Evolutionary conservation across 2,329 filamentous ascomycete species (phyloP), one percentile per base, ranked within the genome.

Genomic region (Diaporthe velutina): DNA sequence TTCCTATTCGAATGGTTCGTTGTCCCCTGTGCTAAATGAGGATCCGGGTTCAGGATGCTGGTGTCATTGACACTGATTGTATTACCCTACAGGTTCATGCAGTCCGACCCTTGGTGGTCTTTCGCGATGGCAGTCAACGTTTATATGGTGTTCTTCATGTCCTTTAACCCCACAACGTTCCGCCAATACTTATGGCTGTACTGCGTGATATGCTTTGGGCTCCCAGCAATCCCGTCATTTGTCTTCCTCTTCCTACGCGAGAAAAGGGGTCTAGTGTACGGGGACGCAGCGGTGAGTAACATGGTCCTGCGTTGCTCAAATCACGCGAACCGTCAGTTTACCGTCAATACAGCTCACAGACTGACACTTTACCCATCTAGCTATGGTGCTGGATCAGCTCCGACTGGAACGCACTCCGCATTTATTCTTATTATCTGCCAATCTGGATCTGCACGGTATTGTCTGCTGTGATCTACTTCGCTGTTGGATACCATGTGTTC

Each of bases 61-160:
- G 6, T 6, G 30, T 30, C n/a, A n/a, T 2, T 5, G 17, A 17
- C 17, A 9, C 57, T 64, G 15, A 64, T 10, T 17, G n/a, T 33
- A 25, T 15, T 55, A n/a, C 7, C 33, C n/a, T 15, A 13, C 76
- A 94, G 92, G 90, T 95, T 95, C 82, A 93, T 94, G 90, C 92
- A 93, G 77, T 93, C 92, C 7, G 93, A 95, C 82, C 91, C 92
- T 0, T 89, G 93, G 84, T 95, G 92, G 93, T 94, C 93, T 0
- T 89, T 95, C 71, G 93, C 93, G 77, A 96, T 97, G 94, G 93
- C 94, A 4, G 87, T 93, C 80, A 97, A 96, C 79, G 94, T 96
- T 76, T 94, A 93, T 79, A 88, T 96, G 70, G 90, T 91, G 74
- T 91, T 91, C 81, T 91, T 91, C 82, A 88, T 88, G 77, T 86